Conservation (phyloP, 192 early-diverging fungal species). For the Pilaira anomala region DNA sequence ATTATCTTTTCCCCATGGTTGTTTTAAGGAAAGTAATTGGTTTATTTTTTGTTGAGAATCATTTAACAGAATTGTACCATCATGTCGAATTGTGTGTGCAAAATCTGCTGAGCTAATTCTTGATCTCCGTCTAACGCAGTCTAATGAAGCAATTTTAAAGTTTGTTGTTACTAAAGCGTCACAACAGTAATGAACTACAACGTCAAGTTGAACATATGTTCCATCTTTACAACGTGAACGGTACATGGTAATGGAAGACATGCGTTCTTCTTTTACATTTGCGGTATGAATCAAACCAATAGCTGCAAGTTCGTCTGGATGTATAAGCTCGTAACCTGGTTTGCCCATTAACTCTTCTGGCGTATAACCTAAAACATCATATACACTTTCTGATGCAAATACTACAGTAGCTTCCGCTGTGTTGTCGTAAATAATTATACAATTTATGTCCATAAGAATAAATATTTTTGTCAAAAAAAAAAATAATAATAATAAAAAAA, state of each 20-base stretch:
- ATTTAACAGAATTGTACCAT: conserved; percentile 8
- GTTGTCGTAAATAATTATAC: conserved; percentile 47
- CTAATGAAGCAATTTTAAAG: background rate
- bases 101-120: conserved; percentile 7
- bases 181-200: conserved; percentile 29
- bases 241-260: conserved; percentile 36
- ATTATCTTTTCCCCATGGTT: conserved; percentile 13
- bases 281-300: conserved; percentile 35
- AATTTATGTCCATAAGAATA: conserved; percentile 28
- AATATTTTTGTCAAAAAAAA: background rate
- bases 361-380: conserved; percentile 41
- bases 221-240: conserved; percentile 41
- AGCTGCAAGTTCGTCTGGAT: conserved; percentile 37
- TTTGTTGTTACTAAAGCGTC: conserved; percentile 23
- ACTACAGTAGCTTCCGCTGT: conserved; percentile 31
- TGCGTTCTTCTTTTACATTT: conserved; percentile 36
- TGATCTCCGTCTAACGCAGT: conserved; percentile 1
- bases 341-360: conserved; percentile 43
- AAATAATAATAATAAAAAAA: background rate
- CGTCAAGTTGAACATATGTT: conserved; percentile 18
- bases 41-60: conserved; percentile 1
- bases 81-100: background rate
- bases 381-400: conserved; percentile 41
- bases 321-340: conserved; percentile 36
- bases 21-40: background rate